Evolutionary conservation across 345 rosid species (phyloP).

Genomic region (Pseudoturritis turrita): DNA sequence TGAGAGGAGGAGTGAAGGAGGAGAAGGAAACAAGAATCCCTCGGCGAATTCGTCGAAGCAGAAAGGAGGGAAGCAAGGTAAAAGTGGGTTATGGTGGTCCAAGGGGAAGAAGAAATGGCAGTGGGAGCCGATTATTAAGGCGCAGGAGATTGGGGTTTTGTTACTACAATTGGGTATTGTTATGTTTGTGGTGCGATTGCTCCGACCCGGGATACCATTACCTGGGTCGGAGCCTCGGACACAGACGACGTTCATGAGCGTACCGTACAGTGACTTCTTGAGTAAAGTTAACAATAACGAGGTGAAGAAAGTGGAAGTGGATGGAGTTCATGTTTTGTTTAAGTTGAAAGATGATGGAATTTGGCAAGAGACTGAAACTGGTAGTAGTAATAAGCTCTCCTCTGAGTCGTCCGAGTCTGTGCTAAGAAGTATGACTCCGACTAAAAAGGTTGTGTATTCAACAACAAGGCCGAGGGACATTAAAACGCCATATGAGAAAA

Average conservation of each 20-base stretch:
- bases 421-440: constrained; percentile 57
- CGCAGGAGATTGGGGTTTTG: constrained; percentile 74
- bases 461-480: constrained; percentile 80
- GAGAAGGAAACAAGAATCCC: constrained; percentile 36
- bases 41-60: constrained; percentile 40
- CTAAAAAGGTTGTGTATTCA: constrained; percentile 64
- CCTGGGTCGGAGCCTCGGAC: constrained; percentile 81
- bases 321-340: constrained; percentile 80
- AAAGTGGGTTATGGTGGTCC: constrained; percentile 60
- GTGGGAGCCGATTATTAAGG: constrained; percentile 81
- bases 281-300: constrained; percentile 58
- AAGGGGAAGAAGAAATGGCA: constrained; percentile 54
- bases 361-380: constrained; percentile 40
- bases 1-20: constrained; percentile 36
- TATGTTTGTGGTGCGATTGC: constrained; percentile 77
- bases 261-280: constrained; percentile 87
- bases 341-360: constrained; percentile 59
- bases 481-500: constrained; percentile 87
- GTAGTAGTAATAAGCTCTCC: constrained; percentile 34
- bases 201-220: constrained; percentile 74
- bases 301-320: constrained; percentile 86
- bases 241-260: constrained; percentile 55
- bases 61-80: constrained; percentile 52
- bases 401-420: constrained; percentile 61
- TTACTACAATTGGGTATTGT: constrained; percentile 71